Percentiles rank a stretch among this genome's conserved stretches.
Evolutionary conservation across 2,329 filamentous ascomycete genomes (phyloP).

Genomic region (Penicillium concentricum): DNA sequence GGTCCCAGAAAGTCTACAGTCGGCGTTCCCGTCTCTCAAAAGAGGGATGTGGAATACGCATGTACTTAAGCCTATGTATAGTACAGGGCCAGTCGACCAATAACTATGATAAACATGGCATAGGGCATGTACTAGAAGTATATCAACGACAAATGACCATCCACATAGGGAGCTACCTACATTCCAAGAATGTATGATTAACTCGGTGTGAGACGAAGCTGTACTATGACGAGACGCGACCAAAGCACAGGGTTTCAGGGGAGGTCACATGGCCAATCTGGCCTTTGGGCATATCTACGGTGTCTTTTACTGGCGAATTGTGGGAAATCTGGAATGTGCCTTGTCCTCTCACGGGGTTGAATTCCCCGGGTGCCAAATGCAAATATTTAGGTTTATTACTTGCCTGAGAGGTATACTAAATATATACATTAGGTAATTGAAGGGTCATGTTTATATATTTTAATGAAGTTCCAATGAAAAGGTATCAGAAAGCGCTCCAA

Average conservation of each 20-base stretch:
- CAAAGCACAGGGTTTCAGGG: not conserved
- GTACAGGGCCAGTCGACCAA: not conserved
- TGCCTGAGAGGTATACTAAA: not conserved
- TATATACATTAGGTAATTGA: not conserved
- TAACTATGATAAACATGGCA: not conserved
- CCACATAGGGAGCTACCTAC: not conserved
- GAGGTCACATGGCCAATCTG: not conserved
- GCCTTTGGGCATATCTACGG: not conserved
- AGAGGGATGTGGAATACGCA: not conserved
- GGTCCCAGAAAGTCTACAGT: not conserved
- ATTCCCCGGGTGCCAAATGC: not conserved
- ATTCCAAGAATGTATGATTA: not conserved
- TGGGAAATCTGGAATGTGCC: not conserved
- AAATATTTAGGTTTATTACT: not conserved
- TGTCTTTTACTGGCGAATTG: not conserved
- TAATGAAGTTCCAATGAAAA: too few relatives aligned
- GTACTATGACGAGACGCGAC: not conserved
- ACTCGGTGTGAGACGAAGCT: not conserved
- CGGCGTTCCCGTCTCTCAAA: not conserved
- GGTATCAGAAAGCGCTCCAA: too few relatives aligned
- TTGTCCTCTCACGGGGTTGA: not conserved
- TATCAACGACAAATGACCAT: not conserved
- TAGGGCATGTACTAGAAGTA: not conserved
- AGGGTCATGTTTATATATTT: not conserved
- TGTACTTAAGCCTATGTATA: not conserved